These are phyloP conservation scores for Cutaneotrichosporon sp. DNA, from an alignment of 1,284 basidiomycete species.

Conservation along the genomic window DNA sequence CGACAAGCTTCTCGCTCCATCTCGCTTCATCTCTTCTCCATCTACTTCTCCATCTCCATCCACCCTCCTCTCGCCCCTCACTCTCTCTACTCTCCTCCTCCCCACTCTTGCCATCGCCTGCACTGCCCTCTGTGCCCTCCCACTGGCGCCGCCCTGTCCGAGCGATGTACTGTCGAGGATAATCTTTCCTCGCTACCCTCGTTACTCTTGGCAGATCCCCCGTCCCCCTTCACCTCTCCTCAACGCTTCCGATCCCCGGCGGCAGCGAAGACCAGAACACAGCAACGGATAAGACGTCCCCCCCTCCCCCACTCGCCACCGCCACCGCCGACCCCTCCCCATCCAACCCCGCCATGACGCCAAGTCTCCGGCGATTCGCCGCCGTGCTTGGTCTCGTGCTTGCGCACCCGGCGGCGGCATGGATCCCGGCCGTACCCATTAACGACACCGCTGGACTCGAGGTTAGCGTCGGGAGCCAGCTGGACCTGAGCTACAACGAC, in stretches of 20 bases:
- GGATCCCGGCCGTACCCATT: conserved; percentile 69
- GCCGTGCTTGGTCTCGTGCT: conserved; percentile 9
- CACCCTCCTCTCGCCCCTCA: not conserved
- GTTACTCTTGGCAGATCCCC: not conserved
- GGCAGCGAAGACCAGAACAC: not conserved
- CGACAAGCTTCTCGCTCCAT: too few relatives aligned
- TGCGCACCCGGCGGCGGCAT: conserved; percentile 28
- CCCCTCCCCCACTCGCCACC: too few relatives aligned
- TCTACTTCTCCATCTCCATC: not conserved
- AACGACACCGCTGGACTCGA: conserved; percentile 62
- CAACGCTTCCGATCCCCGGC: not conserved
- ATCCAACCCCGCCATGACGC: not conserved
- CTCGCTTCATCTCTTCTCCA: too few relatives aligned
- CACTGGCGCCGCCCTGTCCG: not conserved
- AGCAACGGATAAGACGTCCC: not conserved
- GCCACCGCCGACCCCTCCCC: not conserved
- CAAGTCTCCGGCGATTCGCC: not conserved
- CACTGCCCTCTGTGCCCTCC: not conserved
- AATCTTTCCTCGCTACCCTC: not conserved
- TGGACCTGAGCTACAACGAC: conserved; percentile 63
- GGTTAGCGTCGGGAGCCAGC: conserved; percentile 48
- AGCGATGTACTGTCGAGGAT: not conserved
- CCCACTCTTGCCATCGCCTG: not conserved
- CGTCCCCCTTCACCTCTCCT: not conserved
- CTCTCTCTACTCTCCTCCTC: not conserved